Conservation (phyloP, 2,329 filamentous ascomycete genomes). For the Cladophialophora immunda region DNA sequence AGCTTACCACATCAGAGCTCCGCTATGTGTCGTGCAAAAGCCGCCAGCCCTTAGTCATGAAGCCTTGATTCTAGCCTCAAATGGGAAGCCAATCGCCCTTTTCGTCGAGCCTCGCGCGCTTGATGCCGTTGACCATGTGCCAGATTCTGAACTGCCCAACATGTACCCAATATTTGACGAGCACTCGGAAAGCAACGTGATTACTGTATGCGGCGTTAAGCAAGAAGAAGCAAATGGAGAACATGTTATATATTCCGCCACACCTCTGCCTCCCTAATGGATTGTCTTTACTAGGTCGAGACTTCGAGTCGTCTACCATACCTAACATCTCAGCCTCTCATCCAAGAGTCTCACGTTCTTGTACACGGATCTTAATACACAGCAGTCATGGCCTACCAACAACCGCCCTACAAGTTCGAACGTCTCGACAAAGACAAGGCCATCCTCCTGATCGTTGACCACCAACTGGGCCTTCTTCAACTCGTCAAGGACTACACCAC, state of each 20-base stretch:
- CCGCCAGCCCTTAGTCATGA: slow-evolving; percentile 17
- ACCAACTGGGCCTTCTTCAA: slow-evolving; percentile 49
- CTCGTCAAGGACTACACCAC: slow-evolving; percentile 72
- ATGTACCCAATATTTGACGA: not conserved
- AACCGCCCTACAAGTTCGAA: slow-evolving; percentile 30
- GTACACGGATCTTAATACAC: not conserved
- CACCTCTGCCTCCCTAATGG: not conserved
- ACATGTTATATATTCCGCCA: slow-evolving; percentile 2
- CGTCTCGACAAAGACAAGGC: slow-evolving; percentile 39
- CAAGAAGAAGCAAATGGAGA: not conserved
- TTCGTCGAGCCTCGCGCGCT: slow-evolving; percentile 14
- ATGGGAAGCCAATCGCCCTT: slow-evolving; percentile 7
- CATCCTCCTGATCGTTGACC: slow-evolving; percentile 43
- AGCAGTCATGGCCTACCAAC: slow-evolving; percentile 8
- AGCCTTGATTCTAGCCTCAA: slow-evolving; percentile 5
- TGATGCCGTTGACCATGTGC: not conserved
- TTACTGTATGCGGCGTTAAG: slow-evolving; percentile 8
- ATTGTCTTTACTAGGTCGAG: not conserved
- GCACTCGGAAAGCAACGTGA: not conserved
- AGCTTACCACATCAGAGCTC: slow-evolving; percentile 19
- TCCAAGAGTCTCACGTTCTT: not conserved
- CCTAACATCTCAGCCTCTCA: not conserved
- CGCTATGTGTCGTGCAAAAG: not conserved
- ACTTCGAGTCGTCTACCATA: not conserved
- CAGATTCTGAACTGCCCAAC: not conserved